Base-by-base conservation (phyloP, 2,329 filamentous ascomycete species). In the Pyrenochaeta sp. region DNA sequence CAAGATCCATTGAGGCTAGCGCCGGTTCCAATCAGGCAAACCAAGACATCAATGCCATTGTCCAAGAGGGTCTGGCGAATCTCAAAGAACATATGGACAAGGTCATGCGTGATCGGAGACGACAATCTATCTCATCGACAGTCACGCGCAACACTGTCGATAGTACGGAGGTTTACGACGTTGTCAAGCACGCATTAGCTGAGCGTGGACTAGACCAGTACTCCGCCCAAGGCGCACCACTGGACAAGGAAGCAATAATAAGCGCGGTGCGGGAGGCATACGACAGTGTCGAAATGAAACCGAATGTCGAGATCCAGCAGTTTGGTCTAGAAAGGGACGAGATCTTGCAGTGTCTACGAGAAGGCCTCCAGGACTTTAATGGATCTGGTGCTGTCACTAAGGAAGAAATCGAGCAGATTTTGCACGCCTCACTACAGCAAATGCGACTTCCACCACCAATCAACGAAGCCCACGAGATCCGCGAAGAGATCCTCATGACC, bases 321-420 rank as follows among this genome's bases (percentile, higher is more conserved):
- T 91, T 96, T 61, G 94, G 93, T 1, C 82, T 98, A 0, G 94
- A 97, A 75, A 86, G 92, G 5, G 92, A 97, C 12, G 94, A 98
- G 72, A 91, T 98, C 47, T 82, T 98, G 13, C 88, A 90, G 39
- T 96, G 93, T 65, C 84, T 98, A 27, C 89, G 91, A 66, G 90
- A 97, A 79, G 94, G 94, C 0, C 84, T 98, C 0, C 88, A 91
- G 64, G 88, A 92, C 46, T 93, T 95, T 72, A 84, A 84, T 1
- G 83, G 84, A 80, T 64, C 73, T 52, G 62, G 74, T 60, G 86
- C 85, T 27, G 88, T 91, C 1, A 92, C 90, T 3, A 89, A 91
- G 64, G 92, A 96, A 2, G 92, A 97, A 70, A 90, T 97, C 24
- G 90, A 93, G 69, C 85, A 89, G 48, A 93, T 92, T 32, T 90